A percentile compares a stretch with the other conserved stretches of the same genome.
Conservation (phyloP, 176 grass and related monocot genomes). For the Hsuehochloa calcarea region DNA sequence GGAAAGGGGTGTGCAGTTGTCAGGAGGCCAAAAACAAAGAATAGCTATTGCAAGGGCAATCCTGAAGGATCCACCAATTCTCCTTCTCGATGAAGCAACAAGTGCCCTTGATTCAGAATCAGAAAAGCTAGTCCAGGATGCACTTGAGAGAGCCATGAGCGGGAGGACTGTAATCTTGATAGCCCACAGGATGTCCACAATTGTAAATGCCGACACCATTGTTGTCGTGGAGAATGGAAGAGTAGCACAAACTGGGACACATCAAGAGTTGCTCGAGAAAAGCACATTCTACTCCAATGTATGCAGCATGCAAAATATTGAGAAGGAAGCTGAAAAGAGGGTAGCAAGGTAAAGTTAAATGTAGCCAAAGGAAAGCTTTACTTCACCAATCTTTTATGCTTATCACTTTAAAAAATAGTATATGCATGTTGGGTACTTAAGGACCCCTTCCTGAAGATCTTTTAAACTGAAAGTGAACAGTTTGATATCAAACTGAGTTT, state of each 20-base stretch:
- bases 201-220: slow-evolving; percentile 48
- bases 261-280: slow-evolving; percentile 37
- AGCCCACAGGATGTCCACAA: slow-evolving; percentile 54
- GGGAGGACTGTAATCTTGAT: slow-evolving; percentile 54
- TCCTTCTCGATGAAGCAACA: slow-evolving; percentile 59
- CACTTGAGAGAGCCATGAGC: slow-evolving; percentile 34
- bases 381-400: background rate
- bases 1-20: slow-evolving; percentile 48
- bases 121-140: slow-evolving; percentile 52
- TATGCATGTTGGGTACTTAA: slow-evolving; percentile 17
- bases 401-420: slow-evolving; percentile 9
- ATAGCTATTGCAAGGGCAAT: slow-evolving; percentile 56
- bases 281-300: slow-evolving; percentile 44
- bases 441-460: background rate
- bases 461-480: background rate
- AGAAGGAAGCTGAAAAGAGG: slow-evolving; percentile 30
- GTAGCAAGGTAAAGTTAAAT: slow-evolving; percentile 31
- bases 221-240: slow-evolving; percentile 53
- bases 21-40: slow-evolving; percentile 56
- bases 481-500: background rate
- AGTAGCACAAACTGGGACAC: slow-evolving; percentile 45
- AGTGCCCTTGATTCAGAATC: slow-evolving; percentile 60
- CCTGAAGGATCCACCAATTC: slow-evolving; percentile 51
- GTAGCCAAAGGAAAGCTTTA: slow-evolving; percentile 14
- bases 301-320: slow-evolving; percentile 44